Evolutionary conservation across 2,329 filamentous ascomycete species (phyloP).

Genomic region (Fusarium sp.): DNA sequence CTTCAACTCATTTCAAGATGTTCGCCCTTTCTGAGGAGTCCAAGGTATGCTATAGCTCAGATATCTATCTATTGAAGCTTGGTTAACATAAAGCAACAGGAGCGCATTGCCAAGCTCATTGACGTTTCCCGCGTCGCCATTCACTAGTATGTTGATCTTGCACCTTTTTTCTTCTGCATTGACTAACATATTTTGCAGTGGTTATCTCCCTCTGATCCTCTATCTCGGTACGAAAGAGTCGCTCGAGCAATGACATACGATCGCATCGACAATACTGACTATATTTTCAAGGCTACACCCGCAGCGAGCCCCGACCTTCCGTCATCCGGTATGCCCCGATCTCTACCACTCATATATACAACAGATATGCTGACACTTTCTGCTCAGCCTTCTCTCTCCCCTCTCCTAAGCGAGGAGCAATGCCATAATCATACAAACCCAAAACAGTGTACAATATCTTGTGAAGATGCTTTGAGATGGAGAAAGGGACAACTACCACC

Average conservation of each 20-base stretch:
- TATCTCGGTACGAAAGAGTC: constrained; percentile 83
- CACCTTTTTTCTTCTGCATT: not conserved
- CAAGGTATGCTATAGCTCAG: constrained; percentile 71
- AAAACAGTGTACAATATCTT: constrained; percentile 44
- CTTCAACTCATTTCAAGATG: constrained; percentile 55
- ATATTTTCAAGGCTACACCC: constrained; percentile 78
- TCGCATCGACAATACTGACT: constrained; percentile 42
- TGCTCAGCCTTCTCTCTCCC: constrained; percentile 69
- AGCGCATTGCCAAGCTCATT: constrained; percentile 97
- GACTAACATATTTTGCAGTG: constrained; percentile 67
- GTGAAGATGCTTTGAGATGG: constrained; percentile 10
- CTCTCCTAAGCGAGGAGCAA: constrained; percentile 62
- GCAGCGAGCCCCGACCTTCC: constrained; percentile 90
- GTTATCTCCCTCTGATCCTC: constrained; percentile 95
- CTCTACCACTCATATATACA: not conserved
- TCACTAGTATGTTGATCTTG: constrained; percentile 79
- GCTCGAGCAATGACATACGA: constrained; percentile 36
- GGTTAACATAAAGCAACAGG: constrained; percentile 63
- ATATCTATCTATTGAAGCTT: constrained; percentile 7
- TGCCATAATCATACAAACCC: constrained; percentile 14
- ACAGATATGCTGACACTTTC: constrained; percentile 31
- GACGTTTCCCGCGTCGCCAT: constrained; percentile 93
- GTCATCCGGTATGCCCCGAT: constrained; percentile 62
- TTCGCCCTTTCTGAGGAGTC: constrained; percentile 91
- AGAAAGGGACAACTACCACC: constrained; percentile 18